A percentile compares a stretch with the other conserved stretches of the same genome.
Conservation (phyloP, 108 stramenopile species). For the Asterionellopsis glacialis region DNA sequence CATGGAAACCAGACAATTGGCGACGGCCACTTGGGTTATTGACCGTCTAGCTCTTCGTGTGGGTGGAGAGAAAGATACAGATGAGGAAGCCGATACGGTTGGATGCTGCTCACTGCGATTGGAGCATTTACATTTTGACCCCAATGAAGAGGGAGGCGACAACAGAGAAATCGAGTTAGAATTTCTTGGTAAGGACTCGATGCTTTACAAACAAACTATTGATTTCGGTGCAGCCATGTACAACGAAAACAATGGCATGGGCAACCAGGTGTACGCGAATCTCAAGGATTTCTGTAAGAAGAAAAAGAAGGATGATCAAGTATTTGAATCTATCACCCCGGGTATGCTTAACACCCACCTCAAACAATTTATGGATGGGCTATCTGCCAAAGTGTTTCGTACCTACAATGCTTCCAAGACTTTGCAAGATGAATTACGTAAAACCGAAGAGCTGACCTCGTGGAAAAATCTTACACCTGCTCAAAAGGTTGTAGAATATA, state of each 20-base stretch:
- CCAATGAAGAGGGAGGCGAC: conserved; percentile 72
- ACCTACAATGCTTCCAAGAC: conserved; percentile 99
- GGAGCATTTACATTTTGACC: conserved; percentile 97
- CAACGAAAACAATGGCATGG: conserved; percentile 86
- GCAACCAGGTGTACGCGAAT: conserved; percentile 89
- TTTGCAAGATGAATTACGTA: conserved; percentile 91
- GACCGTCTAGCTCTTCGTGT: conserved; percentile 99
- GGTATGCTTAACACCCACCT: conserved; percentile 89
- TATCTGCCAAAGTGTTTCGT: conserved; percentile 99
- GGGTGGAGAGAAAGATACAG: conserved; percentile 99
- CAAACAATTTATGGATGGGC: conserved; percentile 95
- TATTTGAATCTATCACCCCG: conserved; percentile 94
- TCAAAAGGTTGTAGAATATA: conserved; percentile 97
- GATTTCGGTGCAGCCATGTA: conserved; percentile 88
- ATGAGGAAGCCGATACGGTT: conserved; percentile 99
- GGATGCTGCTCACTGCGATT: conserved; percentile 98
- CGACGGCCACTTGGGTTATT: conserved; percentile 99
- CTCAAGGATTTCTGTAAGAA: conserved; percentile 84
- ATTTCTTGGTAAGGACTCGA: conserved; percentile 99
- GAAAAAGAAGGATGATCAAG: conserved; percentile 88
- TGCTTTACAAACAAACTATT: conserved; percentile 99
- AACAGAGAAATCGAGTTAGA: conserved; percentile 95
- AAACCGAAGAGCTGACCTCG: conserved; percentile 49
- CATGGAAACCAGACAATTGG: conserved; percentile 80
- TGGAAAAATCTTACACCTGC: conserved; percentile 76